phyloP scores from a whole-genome alignment of 768 basidiomycete genomes.

The Podaxis mareebaensis region DNA sequence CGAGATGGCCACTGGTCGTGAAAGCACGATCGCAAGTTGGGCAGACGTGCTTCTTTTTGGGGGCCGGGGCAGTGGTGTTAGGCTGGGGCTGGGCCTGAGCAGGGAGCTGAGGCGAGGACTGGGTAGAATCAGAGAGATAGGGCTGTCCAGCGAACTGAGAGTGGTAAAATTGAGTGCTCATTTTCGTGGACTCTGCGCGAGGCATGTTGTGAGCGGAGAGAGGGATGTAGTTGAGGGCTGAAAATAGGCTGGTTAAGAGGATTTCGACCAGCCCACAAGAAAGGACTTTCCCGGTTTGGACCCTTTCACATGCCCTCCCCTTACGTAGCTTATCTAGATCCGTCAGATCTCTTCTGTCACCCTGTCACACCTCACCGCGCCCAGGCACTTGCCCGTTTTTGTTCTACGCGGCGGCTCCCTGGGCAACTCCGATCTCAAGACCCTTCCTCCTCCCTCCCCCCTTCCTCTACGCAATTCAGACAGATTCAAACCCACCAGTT shows the following conservation, averaged over 20 bases:
- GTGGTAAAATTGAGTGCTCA: conserved; percentile 32
- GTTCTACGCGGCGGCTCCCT: conserved; percentile 8
- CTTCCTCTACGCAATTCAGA: background rate
- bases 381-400: conserved; percentile 16
- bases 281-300: conserved; percentile 7
- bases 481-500: background rate
- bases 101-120: conserved; percentile 30
- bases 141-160: conserved; percentile 32
- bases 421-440: conserved; percentile 4
- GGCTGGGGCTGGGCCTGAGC: conserved; percentile 25
- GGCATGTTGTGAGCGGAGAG: conserved; percentile 29
- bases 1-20: conserved; percentile 87
- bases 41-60: conserved; percentile 65
- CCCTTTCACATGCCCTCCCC: conserved; percentile 11
- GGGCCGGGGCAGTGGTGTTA: conserved; percentile 2
- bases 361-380: conserved; percentile 10
- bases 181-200: conserved; percentile 34
- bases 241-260: conserved; percentile 19
- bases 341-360: conserved; percentile 7
- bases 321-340: conserved; percentile 16
- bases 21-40: conserved; percentile 74
- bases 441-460: background rate
- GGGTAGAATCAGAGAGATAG: conserved; percentile 25
- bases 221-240: conserved; percentile 17
- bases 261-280: conserved; percentile 4